Evolutionary conservation across 352 stramenopile genomes (phyloP), one percentile per base, ranked within the genome.

Genomic region (Pythium scleroteichum): DNA sequence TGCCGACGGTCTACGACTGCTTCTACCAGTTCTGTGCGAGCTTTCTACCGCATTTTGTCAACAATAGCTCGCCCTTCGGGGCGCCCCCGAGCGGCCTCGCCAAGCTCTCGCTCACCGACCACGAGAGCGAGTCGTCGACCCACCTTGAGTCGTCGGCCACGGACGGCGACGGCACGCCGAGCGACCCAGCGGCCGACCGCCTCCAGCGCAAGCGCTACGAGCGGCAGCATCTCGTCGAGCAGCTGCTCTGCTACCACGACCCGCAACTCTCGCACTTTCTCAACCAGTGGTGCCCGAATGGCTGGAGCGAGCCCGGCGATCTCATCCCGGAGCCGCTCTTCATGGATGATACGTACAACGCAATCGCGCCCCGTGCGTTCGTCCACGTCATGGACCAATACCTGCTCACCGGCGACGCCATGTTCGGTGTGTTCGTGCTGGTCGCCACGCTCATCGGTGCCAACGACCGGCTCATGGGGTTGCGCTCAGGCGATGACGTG

Each of bases 1-100:
- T 93, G 23, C 71, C 82, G 13, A 90, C 82, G 4, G 82, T 93
- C 51, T 93, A 93, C 65, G 84, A 93, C 72, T 93, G 84, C 68
- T 93, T 90, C 50, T 93, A 93, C 64, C 84, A 91, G 66, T 93
- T 87, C 56, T 91, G 84, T 49, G 81, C 82, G 27, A 75, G 70
- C 27, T 91, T 87, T 42, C 46, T 93, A 32, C 83, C 83, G 9
- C 79, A 90, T 32, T 82, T 92, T 66, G 77, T 92, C 9, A 83
- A 78, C 22, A 72, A 46, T 10, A 35, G 29, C 45, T 51, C 49
- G 22, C 47, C 53, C 17, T 67, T 67, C 17, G 29, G 38, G 24
- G 39, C 50, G 35, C 14, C 35, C 33, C 3, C 33, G 40, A 63
- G 41, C 49, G 40, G 46, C 12, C 24, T 69, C 39, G 32, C 48